Base-by-base conservation (phyloP, 305 asterid species). In the Rubia balearica region DNA sequence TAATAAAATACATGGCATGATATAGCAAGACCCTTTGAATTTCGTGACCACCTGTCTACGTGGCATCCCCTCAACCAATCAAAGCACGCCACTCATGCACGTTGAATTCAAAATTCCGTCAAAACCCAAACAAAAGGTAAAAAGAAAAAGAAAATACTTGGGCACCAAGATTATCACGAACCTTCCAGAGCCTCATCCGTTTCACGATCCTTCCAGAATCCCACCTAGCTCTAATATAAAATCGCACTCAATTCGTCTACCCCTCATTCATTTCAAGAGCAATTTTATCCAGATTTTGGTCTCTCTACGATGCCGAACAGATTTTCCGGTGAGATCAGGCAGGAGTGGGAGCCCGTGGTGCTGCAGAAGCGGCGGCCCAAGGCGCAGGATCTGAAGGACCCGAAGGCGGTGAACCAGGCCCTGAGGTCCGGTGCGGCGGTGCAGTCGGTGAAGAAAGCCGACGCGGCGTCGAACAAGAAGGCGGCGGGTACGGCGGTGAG, bases 321-420 rank as follows among this genome's bases (percentile, higher is more conserved):
- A 24, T 16, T 8, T 9, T 40, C 60, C 3, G 62, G 74, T 8
- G 61, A 43, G 8, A 69, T 75, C 5, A 69, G 53, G 70, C 74
- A 69, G 33, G 78, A 75, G 11, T 75, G 78, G 78, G 78, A 75
- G 75, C 72, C 75, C 3, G 77, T 83, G 49, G 84, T 83, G 72
- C 77, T 83, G 16, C 84, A 78, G 43, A 83, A 80, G 72, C 72
- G 73, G 1, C 70, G 75, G 41, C 5, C 68, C 7, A 76, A 78
- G 60, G 74, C 81, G 0, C 76, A 76, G 0, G 81, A 80, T 38
- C 81, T 80, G 8, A 70, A 74, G 41, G 77, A 82, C 60, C 79
- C 81, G 2, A 82, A 80, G 70, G 75, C 71, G 0, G 81, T 82
- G 45, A 82, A 80, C 57, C 84, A 82, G 61, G 84, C 84, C 42